Evolutionary conservation across 306 rosid species (phyloP).

Genomic region (Castanopsis chinensis): DNA sequence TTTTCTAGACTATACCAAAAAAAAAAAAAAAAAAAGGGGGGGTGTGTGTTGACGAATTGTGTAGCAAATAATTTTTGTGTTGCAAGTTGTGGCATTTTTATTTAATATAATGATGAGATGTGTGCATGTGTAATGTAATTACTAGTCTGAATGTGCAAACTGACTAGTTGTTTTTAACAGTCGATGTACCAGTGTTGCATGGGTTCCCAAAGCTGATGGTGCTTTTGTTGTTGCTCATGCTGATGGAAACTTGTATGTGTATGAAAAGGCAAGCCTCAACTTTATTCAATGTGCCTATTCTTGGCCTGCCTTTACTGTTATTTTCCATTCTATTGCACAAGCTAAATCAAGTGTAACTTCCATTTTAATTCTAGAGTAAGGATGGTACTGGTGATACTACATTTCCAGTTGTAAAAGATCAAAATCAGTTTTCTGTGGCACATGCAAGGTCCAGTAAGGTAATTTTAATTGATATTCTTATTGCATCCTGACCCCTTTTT

Average conservation of each 20-base stretch:
- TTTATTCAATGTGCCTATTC: constrained; percentile 12
- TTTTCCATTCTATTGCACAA: background rate
- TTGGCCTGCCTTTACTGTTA: constrained; percentile 22
- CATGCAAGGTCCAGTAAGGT: constrained; percentile 98
- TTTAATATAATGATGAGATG: background rate
- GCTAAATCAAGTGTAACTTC: background rate
- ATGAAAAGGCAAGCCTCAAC: constrained; percentile 76
- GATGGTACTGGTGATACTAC: constrained; percentile 86
- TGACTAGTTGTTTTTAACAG: constrained; percentile 42
- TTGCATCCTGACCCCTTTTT: background rate
- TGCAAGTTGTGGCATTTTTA: background rate
- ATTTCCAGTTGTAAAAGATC: constrained; percentile 86
- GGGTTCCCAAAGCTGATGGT: constrained; percentile 94
- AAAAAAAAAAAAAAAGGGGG: too few species aligned
- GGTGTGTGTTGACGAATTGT: background rate
- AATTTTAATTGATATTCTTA: constrained; percentile 16
- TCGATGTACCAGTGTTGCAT: constrained; percentile 86
- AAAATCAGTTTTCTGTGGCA: constrained; percentile 76
- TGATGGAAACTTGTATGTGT: constrained; percentile 88
- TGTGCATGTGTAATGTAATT: background rate
- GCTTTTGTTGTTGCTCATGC: constrained; percentile 88
- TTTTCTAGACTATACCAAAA: background rate
- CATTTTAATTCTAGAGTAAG: constrained; percentile 50
- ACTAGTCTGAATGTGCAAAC: background rate
- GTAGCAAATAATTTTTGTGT: background rate